These are phyloP conservation scores for Clavispora fructus DNA, from an alignment of 805 yeast species.

Conservation along the genomic window DNA sequence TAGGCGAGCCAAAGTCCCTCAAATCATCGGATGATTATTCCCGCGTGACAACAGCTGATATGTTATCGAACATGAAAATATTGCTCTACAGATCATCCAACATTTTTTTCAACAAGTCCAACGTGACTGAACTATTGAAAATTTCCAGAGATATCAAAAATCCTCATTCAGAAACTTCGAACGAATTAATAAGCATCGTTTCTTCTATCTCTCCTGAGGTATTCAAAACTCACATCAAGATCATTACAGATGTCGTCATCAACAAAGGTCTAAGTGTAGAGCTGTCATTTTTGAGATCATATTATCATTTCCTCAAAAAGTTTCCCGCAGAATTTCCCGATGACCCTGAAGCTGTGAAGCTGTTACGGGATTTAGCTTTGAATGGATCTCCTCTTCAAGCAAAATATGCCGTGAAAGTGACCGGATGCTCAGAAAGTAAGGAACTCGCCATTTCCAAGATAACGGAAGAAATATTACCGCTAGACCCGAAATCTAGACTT, in stretches of 20 bases:
- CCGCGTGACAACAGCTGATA: slow-evolving; percentile 40
- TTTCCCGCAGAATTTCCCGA: slow-evolving; percentile 45
- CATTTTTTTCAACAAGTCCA: slow-evolving; percentile 60
- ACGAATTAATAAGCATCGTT: slow-evolving; percentile 53
- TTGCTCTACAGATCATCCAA: slow-evolving; percentile 58
- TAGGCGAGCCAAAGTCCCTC: slow-evolving; percentile 49
- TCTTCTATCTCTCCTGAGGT: slow-evolving; percentile 59
- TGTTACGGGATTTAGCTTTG: slow-evolving; percentile 42
- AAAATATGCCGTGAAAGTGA: slow-evolving; percentile 54
- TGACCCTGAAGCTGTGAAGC: slow-evolving; percentile 39
- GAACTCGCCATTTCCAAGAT: slow-evolving; percentile 37
- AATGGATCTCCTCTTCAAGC: slow-evolving; percentile 59
- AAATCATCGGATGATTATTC: slow-evolving; percentile 24
- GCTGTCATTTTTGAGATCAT: slow-evolving; percentile 41
- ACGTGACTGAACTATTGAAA: slow-evolving; percentile 49
- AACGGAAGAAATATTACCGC: slow-evolving; percentile 44
- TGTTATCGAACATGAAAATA: slow-evolving; percentile 50
- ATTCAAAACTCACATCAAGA: slow-evolving; percentile 53
- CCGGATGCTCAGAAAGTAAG: slow-evolving; percentile 43
- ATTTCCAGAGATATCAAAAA: slow-evolving; percentile 33
- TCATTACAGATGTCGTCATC: slow-evolving; percentile 38
- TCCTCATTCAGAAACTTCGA: slow-evolving; percentile 33
- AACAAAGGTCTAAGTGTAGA: slow-evolving; percentile 12
- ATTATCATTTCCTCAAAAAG: slow-evolving; percentile 52
- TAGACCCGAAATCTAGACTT: slow-evolving; percentile 30